Evolutionary conservation across 495 filamentous ascomycete species (phyloP).

Genomic region (Corynascus novoguineensis): DNA sequence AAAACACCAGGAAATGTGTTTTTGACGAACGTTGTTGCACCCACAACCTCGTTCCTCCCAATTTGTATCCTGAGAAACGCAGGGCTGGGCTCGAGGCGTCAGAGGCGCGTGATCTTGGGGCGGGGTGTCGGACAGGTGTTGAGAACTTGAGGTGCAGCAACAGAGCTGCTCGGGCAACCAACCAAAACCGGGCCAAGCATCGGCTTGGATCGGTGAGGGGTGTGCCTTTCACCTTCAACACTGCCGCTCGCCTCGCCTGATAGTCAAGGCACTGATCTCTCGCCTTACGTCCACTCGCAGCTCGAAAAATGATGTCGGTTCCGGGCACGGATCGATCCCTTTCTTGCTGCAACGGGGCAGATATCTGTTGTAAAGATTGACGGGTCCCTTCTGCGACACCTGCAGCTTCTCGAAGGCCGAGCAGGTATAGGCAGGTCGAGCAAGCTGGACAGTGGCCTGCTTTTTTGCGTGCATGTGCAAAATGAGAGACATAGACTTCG

Average conservation of each 20-base stretch:
- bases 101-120: conserved; percentile 10
- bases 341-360: neutral
- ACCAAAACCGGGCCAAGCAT: conserved; percentile 5
- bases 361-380: neutral
- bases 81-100: neutral
- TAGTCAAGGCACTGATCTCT: neutral
- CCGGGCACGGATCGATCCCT: neutral
- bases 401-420: neutral
- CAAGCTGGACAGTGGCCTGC: no score
- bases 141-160: conserved; percentile 7
- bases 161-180: conserved; percentile 10
- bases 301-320: neutral
- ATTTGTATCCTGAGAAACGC: neutral
- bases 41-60: neutral
- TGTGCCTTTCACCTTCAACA: neutral
- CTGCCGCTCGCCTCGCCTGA: neutral
- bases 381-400: neutral
- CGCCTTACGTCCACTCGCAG: neutral
- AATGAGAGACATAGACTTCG: neutral
- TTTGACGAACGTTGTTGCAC: neutral
- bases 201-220: conserved; percentile 1
- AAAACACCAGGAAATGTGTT: neutral
- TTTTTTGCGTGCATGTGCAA: no score
- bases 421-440: no score
- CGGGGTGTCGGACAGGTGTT: conserved; percentile 9